Percentiles rank a stretch among this genome's conserved stretches.
Evolutionary conservation across 1,284 basidiomycete genomes (phyloP).

Genomic region (Serendipita sp.): DNA sequence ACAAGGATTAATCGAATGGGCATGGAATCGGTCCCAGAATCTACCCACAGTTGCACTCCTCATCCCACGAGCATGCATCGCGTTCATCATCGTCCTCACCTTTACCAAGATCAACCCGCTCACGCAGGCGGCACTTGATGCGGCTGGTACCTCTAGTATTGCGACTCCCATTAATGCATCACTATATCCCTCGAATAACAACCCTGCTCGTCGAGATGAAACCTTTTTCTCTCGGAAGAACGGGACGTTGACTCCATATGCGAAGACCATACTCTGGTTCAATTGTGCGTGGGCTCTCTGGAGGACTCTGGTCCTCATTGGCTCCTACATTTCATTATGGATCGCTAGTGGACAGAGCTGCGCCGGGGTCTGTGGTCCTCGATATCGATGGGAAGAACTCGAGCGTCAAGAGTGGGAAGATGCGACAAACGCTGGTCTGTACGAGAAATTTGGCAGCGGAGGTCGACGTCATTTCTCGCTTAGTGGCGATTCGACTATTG

Average conservation of each 20-base stretch:
- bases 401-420: conserved; percentile 31
- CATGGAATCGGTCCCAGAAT: conserved; percentile 43
- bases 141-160: conserved; percentile 17
- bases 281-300: conserved; percentile 66
- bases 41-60: conserved; percentile 59
- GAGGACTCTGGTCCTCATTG: conserved; percentile 46
- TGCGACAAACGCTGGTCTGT: conserved; percentile 30
- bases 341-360: conserved; percentile 56
- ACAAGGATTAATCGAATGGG: conserved; percentile 2
- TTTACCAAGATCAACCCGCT: conserved; percentile 41
- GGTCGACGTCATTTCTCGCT: conserved; percentile 12
- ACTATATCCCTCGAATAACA: conserved; percentile 4
- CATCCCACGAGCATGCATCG: conserved; percentile 64
- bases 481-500: conserved; percentile 18
- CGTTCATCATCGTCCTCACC: conserved; percentile 49
- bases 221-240: conserved; percentile 53
- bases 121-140: conserved; percentile 33
- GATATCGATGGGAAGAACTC: conserved; percentile 60
- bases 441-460: conserved; percentile 13
- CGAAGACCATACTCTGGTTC: conserved; percentile 55
- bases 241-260: conserved; percentile 56
- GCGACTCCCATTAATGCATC: neutral
- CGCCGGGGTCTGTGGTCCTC: conserved; percentile 66
- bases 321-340: conserved; percentile 62
- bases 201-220: conserved; percentile 34